Conservation (phyloP, 371 early-diverging fungal genomes). For the Apophysomyces sp. region DNA sequence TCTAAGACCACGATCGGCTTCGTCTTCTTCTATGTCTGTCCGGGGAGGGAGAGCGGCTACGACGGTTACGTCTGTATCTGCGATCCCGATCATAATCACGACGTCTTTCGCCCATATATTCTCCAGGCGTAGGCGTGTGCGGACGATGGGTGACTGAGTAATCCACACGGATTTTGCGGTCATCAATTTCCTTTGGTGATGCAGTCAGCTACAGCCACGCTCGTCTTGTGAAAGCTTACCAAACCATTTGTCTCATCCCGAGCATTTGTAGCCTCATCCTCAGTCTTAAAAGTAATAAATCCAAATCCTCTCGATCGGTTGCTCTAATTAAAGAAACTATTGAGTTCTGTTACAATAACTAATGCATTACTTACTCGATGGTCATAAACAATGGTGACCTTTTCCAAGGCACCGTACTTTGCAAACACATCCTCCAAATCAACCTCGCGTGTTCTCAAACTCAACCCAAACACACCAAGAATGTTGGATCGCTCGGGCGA, state of each 20-base stretch:
- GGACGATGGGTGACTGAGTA: conserved; percentile 67
- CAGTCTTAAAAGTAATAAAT: conserved; percentile 82
- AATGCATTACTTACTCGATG: conserved; percentile 48
- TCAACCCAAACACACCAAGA: conserved; percentile 84
- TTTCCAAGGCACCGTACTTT: conserved; percentile 62
- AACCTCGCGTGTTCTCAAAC: conserved; percentile 64
- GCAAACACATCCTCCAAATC: conserved; percentile 72
- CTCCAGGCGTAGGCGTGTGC: conserved; percentile 72
- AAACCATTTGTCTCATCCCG: conserved; percentile 62
- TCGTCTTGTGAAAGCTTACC: conserved; percentile 3
- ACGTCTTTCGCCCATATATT: conserved; percentile 63
- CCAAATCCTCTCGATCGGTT: conserved; percentile 74
- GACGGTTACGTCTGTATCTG: conserved; percentile 17
- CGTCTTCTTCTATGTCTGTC: conserved; percentile 36
- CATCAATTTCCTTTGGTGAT: conserved; percentile 56
- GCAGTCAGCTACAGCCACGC: background rate
- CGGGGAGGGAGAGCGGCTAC: conserved; percentile 27
- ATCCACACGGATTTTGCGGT: conserved; percentile 79
- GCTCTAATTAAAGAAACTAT: conserved; percentile 19
- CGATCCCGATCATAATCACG: conserved; percentile 21
- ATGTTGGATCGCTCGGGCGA: conserved; percentile 54
- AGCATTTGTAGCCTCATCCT: conserved; percentile 76
- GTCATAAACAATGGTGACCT: conserved; percentile 61
- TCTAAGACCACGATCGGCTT: conserved; percentile 38
- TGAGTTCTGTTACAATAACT: background rate